Evolutionary conservation across 257 asterid species (phyloP), one percentile per base, ranked within the genome.

Genomic region (Penstemon davidsonii): DNA sequence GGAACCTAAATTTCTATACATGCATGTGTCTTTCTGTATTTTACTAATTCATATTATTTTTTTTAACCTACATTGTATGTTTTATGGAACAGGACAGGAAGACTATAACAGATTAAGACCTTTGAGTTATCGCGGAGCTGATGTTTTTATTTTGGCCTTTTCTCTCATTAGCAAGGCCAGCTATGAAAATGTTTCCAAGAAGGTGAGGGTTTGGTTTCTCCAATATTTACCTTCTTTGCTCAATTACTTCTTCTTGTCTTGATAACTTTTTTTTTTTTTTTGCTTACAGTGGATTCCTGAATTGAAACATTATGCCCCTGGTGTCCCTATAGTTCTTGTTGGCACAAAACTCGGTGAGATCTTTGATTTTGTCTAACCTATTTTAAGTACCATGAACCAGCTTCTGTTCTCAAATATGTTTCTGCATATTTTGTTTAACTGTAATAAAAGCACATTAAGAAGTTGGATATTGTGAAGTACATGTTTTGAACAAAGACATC

Each of bases 131-230:
- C 89, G 91, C 40, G 96, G 94, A 51, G 96, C 96, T 41, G 97
- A 90, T 75, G 96, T 83, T 63, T 90, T 90, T 71, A 84, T 90
- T 64, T 90, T 90, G 67, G 84, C 92, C 55, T 90, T 90, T 71
- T 90, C 97, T 68, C 97, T 90, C 75, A 83, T 88, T 71, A 86
- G 94, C 87, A 90, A 83, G 85, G 94, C 90, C 67, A 90, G 96
- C 79, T 86, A 86, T 12, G 95, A 87, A 73, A 89, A 87, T 65
- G 72, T 87, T 70, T 80, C 82, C 36, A 83, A 84, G 71, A 85
- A 82, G 92, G 95, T 87, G 62, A 36, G 54, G 8, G 56, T 56
- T 53, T n/a, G 33, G 12, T 56, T 55, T 52, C 44, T 60, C 49
- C 12, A 60, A 12, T 15, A 10, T 37, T 38, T 53, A 8, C 55